Evolutionary conservation across 495 filamentous ascomycete species (phyloP).

Genomic region (Trichoderma virens): DNA sequence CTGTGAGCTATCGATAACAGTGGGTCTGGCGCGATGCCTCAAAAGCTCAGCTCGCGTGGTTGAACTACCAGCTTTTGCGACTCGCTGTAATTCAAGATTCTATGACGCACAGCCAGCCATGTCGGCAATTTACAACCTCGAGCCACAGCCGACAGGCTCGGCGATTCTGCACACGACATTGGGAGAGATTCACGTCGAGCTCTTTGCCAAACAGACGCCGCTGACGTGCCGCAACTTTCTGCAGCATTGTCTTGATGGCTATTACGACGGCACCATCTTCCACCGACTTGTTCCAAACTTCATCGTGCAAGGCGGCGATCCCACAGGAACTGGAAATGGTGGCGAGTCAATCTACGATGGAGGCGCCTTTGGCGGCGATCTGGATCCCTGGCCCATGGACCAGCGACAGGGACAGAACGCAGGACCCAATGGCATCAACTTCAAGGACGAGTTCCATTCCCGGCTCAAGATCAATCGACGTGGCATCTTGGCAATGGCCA

Average conservation of each 20-base stretch:
- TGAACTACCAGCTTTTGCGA: background rate
- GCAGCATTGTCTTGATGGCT: constrained; percentile 86
- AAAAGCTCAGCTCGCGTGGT: background rate
- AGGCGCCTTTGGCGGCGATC: constrained; percentile 60
- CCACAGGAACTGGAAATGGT: constrained; percentile 76
- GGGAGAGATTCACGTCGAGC: constrained; percentile 80
- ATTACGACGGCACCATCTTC: constrained; percentile 88
- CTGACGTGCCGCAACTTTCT: constrained; percentile 92
- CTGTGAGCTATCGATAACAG: background rate
- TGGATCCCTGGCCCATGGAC: constrained; percentile 56
- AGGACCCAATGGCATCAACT: constrained; percentile 47
- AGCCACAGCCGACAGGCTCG: constrained; percentile 86
- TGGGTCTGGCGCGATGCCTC: constrained; percentile 1
- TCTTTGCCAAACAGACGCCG: constrained; percentile 90
- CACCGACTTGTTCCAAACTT: constrained; percentile 89
- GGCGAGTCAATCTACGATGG: constrained; percentile 87
- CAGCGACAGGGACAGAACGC: constrained; percentile 50
- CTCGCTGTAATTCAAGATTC: background rate
- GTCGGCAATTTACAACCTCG: constrained; percentile 86
- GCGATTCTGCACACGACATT: constrained; percentile 81
- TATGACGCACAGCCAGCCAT: constrained; percentile 34
- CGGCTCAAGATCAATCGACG: constrained; percentile 88
- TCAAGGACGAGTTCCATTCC: constrained; percentile 87
- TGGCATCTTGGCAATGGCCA: constrained; percentile 90
- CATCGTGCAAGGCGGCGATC: constrained; percentile 86